A percentile compares a stretch with the other conserved stretches of the same genome.
Conservation (phyloP, 1,284 basidiomycete species). For the Cutaneotrichosporon spelunceum region DNA sequence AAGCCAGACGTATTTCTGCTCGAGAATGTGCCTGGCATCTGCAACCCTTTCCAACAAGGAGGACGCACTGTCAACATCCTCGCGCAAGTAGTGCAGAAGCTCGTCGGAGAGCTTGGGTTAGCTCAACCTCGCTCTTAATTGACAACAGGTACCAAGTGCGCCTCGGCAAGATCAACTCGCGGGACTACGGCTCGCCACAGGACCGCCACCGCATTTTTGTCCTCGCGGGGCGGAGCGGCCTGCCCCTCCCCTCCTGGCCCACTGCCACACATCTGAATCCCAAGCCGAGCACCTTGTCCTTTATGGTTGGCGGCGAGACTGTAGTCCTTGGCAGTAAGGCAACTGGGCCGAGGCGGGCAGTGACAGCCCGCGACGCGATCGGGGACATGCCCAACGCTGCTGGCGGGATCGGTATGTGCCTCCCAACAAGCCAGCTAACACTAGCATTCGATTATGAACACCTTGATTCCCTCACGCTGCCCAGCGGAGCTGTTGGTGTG, state of each 20-base stretch:
- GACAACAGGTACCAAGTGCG: slow-evolving; percentile 30
- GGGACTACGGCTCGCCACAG: slow-evolving; percentile 36
- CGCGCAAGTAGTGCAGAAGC: slow-evolving; percentile 15
- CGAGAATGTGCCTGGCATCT: slow-evolving; percentile 36
- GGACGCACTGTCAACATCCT: slow-evolving; percentile 6
- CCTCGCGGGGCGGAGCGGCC: slow-evolving; percentile 27
- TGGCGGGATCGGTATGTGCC: neutral
- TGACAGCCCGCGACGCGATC: slow-evolving; percentile 32
- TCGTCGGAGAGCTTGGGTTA: slow-evolving; percentile 16
- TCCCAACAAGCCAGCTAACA: neutral
- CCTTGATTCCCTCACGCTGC: neutral
- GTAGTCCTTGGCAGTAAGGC: neutral
- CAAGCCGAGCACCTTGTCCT: neutral
- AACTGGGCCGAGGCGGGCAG: slow-evolving; percentile 12
- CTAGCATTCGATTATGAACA: neutral
- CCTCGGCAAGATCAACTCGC: slow-evolving; percentile 28
- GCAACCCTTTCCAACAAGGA: slow-evolving; percentile 20
- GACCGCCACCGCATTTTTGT: slow-evolving; percentile 33
- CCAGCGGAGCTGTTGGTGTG: slow-evolving; percentile 15
- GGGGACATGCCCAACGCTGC: slow-evolving; percentile 27
- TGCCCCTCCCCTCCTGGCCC: slow-evolving; percentile 32
- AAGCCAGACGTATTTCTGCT: slow-evolving; percentile 31
- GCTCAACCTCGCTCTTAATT: too few species aligned
- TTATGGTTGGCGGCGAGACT: slow-evolving; percentile 19
- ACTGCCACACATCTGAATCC: slow-evolving; percentile 33